phyloP scores from a whole-genome alignment of 2,329 filamentous ascomycete genomes.

The Fusarium continuum region DNA sequence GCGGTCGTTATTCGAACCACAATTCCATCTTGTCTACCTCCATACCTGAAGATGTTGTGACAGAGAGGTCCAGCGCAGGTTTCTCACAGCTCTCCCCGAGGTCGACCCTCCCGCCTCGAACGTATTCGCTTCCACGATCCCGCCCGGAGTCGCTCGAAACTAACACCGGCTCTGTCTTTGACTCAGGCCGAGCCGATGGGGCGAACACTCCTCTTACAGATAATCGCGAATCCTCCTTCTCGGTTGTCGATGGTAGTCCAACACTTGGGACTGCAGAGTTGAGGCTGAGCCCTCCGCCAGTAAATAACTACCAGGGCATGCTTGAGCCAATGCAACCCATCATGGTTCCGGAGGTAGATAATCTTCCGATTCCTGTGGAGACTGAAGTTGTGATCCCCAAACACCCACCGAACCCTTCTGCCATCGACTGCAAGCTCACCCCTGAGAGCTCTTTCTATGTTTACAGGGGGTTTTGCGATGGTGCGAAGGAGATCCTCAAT shows the following conservation, averaged over 20 bases:
- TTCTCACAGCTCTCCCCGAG: constrained; percentile 30
- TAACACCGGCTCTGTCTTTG: constrained; percentile 40
- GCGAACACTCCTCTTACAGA: constrained; percentile 35
- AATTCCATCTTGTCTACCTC: constrained; percentile 40
- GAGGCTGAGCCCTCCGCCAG: constrained; percentile 25
- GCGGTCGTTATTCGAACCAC: constrained; percentile 35
- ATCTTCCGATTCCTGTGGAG: constrained; percentile 42
- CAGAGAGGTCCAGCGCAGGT: constrained; percentile 28
- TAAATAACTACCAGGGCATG: constrained; percentile 29
- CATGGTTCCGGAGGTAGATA: constrained; percentile 32
- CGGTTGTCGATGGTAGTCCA: constrained; percentile 37
- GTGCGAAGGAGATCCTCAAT: constrained; percentile 59
- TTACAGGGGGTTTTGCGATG: constrained; percentile 64
- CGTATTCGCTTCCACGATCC: constrained; percentile 30
- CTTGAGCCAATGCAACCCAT: constrained; percentile 6
- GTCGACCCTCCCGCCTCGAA: constrained; percentile 28
- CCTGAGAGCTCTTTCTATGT: constrained; percentile 60
- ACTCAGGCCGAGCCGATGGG: constrained; percentile 32
- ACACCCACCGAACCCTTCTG: constrained; percentile 33
- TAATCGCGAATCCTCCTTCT: constrained; percentile 31
- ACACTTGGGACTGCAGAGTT: constrained; percentile 38
- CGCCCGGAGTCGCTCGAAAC: constrained; percentile 42
- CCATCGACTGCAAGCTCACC: constrained; percentile 54
- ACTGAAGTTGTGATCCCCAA: constrained; percentile 20
- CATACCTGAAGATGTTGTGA: constrained; percentile 42